These are phyloP conservation scores for Zygotorulaspora mrakii DNA, from an alignment of 1,139 yeast species.

Conservation along the genomic window DNA sequence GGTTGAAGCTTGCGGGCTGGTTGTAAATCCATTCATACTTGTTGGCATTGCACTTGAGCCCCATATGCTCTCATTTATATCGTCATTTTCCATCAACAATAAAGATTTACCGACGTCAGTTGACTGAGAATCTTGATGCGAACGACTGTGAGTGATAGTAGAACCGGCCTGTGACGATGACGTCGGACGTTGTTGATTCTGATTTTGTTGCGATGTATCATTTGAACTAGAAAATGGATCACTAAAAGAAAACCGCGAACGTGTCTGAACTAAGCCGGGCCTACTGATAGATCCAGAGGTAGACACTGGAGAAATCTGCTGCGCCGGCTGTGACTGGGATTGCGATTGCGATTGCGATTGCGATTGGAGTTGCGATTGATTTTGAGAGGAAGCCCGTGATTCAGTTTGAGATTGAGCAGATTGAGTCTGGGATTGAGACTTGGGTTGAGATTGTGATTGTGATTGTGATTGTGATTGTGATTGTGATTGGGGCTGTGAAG, in stretches of 20 bases:
- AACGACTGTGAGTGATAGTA: constrained; percentile 31
- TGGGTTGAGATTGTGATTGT: constrained; percentile 6
- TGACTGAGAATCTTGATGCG: constrained; percentile 26
- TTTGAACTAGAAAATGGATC: constrained; percentile 51
- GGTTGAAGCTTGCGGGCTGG: constrained; percentile 34
- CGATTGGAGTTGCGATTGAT: not conserved
- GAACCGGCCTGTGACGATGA: constrained; percentile 15
- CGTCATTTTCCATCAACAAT: constrained; percentile 52
- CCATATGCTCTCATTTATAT: constrained; percentile 43
- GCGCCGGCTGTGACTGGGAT: constrained; percentile 18
- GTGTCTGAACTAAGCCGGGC: constrained; percentile 52
- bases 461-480: constrained; percentile 7
- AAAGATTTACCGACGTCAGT: constrained; percentile 52
- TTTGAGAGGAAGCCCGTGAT: not conserved
- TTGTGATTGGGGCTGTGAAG: constrained; percentile 8
- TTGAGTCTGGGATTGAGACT: constrained; percentile 5
- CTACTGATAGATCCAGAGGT: constrained; percentile 43
- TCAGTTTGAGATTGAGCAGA: not conserved
- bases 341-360: not conserved
- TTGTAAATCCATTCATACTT: constrained; percentile 32
- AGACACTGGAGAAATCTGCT: constrained; percentile 24
- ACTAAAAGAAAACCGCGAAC: constrained; percentile 67
- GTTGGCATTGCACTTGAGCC: constrained; percentile 44
- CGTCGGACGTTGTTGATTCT: constrained; percentile 16
- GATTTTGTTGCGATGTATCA: constrained; percentile 16